Conservation (phyloP, 768 basidiomycete genomes). For the Agaricus blazei region DNA sequence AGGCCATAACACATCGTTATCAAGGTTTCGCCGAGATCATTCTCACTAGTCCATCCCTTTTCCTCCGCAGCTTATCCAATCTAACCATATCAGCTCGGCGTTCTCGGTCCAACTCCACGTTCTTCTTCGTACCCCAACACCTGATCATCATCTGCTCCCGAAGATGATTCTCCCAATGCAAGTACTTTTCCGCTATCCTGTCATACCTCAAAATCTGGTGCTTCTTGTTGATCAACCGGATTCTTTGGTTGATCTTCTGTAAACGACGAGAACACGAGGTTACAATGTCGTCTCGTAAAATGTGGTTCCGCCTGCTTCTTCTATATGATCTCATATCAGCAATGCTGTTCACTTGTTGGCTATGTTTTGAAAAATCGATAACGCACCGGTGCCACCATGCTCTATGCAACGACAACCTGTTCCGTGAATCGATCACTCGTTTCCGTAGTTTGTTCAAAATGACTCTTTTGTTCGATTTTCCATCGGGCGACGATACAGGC, state of each 20-base stretch:
- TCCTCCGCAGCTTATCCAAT: background rate
- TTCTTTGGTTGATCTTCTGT: constrained; percentile 6
- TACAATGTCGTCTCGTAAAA: background rate
- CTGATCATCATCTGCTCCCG: constrained; percentile 8
- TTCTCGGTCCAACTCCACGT: constrained; percentile 5
- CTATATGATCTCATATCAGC: background rate
- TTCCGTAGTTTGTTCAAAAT: constrained; percentile 1
- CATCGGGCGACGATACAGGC: background rate
- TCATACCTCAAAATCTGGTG: constrained; percentile 8
- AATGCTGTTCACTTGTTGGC: background rate
- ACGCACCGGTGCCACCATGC: constrained; percentile 6
- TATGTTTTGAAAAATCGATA: background rate
- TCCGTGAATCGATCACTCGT: background rate
- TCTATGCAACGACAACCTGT: constrained; percentile 3
- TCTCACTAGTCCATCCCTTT: constrained; percentile 1
- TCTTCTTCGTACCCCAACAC: constrained; percentile 1
- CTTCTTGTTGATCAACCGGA: constrained; percentile 3
- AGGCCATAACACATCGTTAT: background rate
- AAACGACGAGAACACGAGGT: constrained; percentile 5
- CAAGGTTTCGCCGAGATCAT: constrained; percentile 1
- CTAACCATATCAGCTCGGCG: background rate
- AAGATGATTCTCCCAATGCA: constrained; percentile 8
- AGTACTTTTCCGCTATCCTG: constrained; percentile 6
- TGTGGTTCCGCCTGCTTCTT: background rate
- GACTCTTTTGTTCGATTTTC: background rate